Evolutionary conservation across 768 basidiomycete species (phyloP), one percentile per base, ranked within the genome.

Genomic region (Lactarius indigo): DNA sequence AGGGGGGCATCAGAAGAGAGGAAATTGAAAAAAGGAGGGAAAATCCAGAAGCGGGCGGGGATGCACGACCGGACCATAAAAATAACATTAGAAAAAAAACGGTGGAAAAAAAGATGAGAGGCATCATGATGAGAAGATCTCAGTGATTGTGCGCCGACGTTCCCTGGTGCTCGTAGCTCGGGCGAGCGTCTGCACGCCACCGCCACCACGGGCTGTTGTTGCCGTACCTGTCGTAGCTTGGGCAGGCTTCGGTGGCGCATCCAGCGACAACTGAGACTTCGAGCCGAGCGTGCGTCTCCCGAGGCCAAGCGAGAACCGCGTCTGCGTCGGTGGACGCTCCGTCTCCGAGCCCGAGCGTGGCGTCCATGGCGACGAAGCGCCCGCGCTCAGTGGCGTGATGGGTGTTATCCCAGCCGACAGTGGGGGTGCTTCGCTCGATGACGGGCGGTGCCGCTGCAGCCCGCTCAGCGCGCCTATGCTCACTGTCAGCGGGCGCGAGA

Each of bases 401-500:
- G 9, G 78, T 75, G 57, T 70, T 72, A n/a, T 1, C 8, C n/a
- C n/a, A 0, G n/a, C 44, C 10, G 44, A n/a, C 3, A 23, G 18
- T 23, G 50, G 26, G 5, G 50, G 75, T 73, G 47, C 78, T 69
- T 74, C 75, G 64, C 76, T 74, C 66, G 73, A 73, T 72, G 75
- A 74, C 41, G 76, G 73, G 61, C 76, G 79, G 35, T 74, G 86
- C 72, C 83, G 81, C 68, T 86, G 84, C 31, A 90, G 75, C 15
- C 83, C 86, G 50, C 74, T 82, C 39, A 88, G 74, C 50, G 85
- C 78, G 33, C 81, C 81, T 12, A 87, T 79, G 3, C 85, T 83
- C 47, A 82, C 80, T 7, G 81, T 81, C 30, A 83, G 79, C 0
- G 89, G 86, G 1, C 85, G 83, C 6, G 89, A 90, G 73, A 91